A percentile compares a stretch with the other conserved stretches of the same genome.
Conservation (phyloP, 2,329 filamentous ascomycete species). For the Alternaria brassicicola region DNA sequence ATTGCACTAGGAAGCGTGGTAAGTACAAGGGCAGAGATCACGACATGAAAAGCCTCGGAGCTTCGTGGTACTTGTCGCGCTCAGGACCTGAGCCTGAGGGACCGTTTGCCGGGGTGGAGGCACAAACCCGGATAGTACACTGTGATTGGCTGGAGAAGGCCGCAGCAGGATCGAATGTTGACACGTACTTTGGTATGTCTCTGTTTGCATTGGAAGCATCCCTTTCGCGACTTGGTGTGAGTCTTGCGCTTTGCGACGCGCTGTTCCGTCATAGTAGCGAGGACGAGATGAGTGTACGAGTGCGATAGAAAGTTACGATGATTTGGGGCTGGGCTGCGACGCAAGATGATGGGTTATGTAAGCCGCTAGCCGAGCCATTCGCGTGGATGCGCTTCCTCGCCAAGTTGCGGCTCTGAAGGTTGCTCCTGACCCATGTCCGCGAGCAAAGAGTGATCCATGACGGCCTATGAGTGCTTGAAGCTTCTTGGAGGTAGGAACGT, state of each 20-base stretch:
- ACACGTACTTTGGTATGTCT: constrained; percentile 40
- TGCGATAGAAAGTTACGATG: background rate
- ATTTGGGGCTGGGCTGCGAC: background rate
- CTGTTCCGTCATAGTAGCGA: constrained; percentile 21
- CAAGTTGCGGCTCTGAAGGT: constrained; percentile 30
- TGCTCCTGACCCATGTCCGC: constrained; percentile 28
- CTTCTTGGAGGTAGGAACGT: background rate
- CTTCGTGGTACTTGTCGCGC: background rate
- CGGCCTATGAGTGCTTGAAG: background rate
- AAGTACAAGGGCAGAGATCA: background rate
- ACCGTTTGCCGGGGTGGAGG: background rate
- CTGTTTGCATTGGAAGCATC: constrained; percentile 42
- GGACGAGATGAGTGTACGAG: background rate
- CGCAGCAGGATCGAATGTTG: background rate
- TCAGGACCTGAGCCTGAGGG: background rate
- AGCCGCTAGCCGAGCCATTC: constrained; percentile 4
- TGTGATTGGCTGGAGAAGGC: constrained; percentile 15
- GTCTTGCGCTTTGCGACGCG: constrained; percentile 39
- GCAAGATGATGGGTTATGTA: constrained; percentile 13
- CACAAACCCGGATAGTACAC: background rate
- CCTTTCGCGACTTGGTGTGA: constrained; percentile 41
- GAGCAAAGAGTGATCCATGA: fast-evolving
- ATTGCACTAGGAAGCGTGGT: constrained; percentile 33
- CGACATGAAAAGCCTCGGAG: background rate
- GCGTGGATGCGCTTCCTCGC: constrained; percentile 12